These are phyloP conservation scores for Vigna angularis DNA, from an alignment of 306 rosid species.

Conservation along the genomic window DNA sequence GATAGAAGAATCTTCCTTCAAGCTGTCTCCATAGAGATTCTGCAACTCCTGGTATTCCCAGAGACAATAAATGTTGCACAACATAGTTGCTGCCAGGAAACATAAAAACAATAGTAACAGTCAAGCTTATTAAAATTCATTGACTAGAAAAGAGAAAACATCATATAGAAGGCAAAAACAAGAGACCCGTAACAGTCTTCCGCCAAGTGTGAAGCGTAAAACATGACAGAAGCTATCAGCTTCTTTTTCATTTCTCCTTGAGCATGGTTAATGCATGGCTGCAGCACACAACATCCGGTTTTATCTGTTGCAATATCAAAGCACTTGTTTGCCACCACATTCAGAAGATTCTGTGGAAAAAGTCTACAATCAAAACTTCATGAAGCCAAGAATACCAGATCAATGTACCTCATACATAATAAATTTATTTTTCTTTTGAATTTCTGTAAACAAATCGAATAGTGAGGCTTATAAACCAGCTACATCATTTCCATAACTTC, in stretches of 20 bases:
- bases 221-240: constrained; percentile 47
- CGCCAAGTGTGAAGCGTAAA: constrained; percentile 46
- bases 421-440: background rate
- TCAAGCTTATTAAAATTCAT: constrained; percentile 7
- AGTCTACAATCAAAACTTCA: constrained; percentile 41
- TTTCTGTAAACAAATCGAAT: constrained; percentile 3
- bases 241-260: constrained; percentile 47
- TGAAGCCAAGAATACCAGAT: background rate
- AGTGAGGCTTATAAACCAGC: background rate
- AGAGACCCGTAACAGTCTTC: constrained; percentile 69
- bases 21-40: constrained; percentile 47
- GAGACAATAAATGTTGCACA: constrained; percentile 62
- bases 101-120: constrained; percentile 24
- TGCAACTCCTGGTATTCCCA: constrained; percentile 47
- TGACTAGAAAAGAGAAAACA: constrained; percentile 5
- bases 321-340: constrained; percentile 49
- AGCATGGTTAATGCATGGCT: constrained; percentile 52
- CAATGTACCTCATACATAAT: background rate
- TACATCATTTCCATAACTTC: background rate
- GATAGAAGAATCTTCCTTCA: constrained; percentile 46
- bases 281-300: constrained; percentile 71
- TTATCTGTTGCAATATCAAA: constrained; percentile 58
- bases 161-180: constrained; percentile 19
- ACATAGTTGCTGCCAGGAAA: constrained; percentile 70
- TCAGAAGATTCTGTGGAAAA: constrained; percentile 59